Conservation (phyloP, 345 rosid genomes). For the Hibiscus trionum region DNA sequence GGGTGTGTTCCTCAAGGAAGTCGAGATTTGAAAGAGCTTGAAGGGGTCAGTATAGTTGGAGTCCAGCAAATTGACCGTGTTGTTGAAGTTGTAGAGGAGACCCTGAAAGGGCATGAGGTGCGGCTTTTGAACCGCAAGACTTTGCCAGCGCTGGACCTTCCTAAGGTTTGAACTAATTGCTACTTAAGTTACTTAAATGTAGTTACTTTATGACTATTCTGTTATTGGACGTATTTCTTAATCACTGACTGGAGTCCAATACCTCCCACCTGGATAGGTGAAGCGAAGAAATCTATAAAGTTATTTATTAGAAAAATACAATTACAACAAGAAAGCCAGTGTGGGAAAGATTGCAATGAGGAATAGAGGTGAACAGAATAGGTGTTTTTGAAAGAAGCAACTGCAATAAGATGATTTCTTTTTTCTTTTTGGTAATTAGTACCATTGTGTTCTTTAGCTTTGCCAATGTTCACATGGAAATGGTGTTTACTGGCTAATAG, state of each 20-base stretch:
- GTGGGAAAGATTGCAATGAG: not conserved
- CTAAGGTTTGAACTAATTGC: conserved; percentile 44
- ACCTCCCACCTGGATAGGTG: not conserved
- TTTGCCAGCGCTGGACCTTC: conserved; percentile 89
- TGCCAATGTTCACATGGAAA: not conserved
- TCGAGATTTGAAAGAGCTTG: conserved; percentile 75
- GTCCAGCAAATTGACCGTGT: conserved; percentile 96
- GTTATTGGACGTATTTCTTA: not conserved
- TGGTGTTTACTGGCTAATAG: not conserved
- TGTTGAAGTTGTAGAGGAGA: conserved; percentile 96
- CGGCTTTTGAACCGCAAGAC: conserved; percentile 74
- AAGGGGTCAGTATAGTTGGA: conserved; percentile 88
- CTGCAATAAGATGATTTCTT: not conserved
- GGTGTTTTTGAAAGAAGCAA: not conserved
- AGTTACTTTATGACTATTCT: not conserved
- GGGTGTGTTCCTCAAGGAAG: conserved; percentile 99
- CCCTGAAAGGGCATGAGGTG: conserved; percentile 94
- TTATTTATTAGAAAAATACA: not conserved
- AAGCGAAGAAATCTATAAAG: not conserved
- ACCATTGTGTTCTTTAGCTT: not conserved
- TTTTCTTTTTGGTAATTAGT: not conserved
- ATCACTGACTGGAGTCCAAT: not conserved
- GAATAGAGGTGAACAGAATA: not conserved
- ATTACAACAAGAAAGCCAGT: not conserved
- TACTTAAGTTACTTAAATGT: not conserved